Percentiles rank a stretch among this genome's conserved stretches.
These are phyloP conservation scores for Spathaspora girioi DNA, from an alignment of 805 yeast genomes.

Conservation along the genomic window DNA sequence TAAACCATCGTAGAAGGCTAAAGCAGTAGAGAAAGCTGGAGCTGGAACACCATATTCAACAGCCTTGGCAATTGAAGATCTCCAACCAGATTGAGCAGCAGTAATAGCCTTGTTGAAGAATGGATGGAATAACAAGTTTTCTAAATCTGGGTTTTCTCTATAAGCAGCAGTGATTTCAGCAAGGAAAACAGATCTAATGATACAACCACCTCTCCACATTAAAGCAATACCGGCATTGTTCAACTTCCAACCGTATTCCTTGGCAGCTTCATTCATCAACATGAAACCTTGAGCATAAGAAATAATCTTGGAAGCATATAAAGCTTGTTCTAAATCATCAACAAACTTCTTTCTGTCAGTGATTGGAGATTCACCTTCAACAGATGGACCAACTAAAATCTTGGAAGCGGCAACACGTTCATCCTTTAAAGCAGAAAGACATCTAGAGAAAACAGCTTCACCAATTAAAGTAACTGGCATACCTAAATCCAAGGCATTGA, in stretches of 20 bases:
- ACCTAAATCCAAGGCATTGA: constrained; percentile 95
- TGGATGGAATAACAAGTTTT: constrained; percentile 92
- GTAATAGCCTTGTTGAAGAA: constrained; percentile 89
- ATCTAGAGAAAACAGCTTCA: constrained; percentile 97
- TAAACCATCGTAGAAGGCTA: constrained; percentile 98
- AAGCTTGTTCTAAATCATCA: constrained; percentile 95
- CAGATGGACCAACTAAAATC: constrained; percentile 73
- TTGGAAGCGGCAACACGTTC: constrained; percentile 88
- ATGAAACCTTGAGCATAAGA: constrained; percentile 99
- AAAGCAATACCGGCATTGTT: constrained; percentile 98
- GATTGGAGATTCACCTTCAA: constrained; percentile 55
- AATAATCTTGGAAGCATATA: constrained; percentile 96
- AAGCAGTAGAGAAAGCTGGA: constrained; percentile 96
- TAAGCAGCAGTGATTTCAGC: constrained; percentile 96
- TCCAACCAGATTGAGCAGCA: constrained; percentile 96
- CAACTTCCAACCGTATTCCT: constrained; percentile 93
- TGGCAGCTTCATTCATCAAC: constrained; percentile 98
- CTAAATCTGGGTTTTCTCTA: constrained; percentile 89
- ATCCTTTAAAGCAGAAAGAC: constrained; percentile 85
- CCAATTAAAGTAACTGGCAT: constrained; percentile 98
- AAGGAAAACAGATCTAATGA: constrained; percentile 96
- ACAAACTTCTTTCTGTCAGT: constrained; percentile 80
- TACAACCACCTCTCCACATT: constrained; percentile 99
- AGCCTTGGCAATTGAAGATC: constrained; percentile 77
- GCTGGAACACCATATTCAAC: constrained; percentile 89